Evolutionary conservation across 2,329 filamentous ascomycete species (phyloP), one percentile per base, ranked within the genome.

Genomic region (Epicoccum nigrum): DNA sequence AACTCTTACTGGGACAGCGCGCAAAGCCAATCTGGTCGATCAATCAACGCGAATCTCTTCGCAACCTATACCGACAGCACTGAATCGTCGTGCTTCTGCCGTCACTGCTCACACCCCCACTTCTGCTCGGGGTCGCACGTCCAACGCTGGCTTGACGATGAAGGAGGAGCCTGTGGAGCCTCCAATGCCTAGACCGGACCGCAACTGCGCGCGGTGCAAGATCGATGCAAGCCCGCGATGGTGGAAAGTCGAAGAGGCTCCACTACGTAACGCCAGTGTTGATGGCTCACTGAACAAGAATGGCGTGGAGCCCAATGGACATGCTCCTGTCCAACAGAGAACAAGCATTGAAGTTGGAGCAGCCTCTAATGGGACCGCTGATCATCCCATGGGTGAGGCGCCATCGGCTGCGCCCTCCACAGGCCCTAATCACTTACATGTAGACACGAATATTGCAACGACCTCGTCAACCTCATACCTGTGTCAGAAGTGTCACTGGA

Each of bases 1-100:
- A 32, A 85, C 89, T 2, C 77, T 97, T 62, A 97, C 92, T 2
- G 94, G 94, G 21, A 97, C 93, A 15, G 90, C 94, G 17, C 88
- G 94, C 46, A 97, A 96, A 74, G 93, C 94, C 17, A 94, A 90
- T 52, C 82, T 94, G 33, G 83, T 87, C 67, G 85, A 84, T 49
- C 81, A 83, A 42, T 84, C 83, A 11, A 90, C 87, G 68, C 76
- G 76, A 19, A 69, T 72, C 39, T 70, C 74, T 17, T 74, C 74
- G 13, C 68, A 72, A 38, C 40, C 62, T 13, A 49, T 60, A 5
- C 51, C 63, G 13, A 57, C 62, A 4, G 63, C 63, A 32, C 56
- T 51, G 34, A 74, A 69, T 45, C 71, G 78, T 33, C 70, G 78
- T 35, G 75, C 77, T 25, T 76, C 74, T n/a, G 70, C 69, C 19